A percentile compares a stretch with the other conserved stretches of the same genome.
Evolutionary conservation across 139 green algal genomes (phyloP).

Genomic region (Chlorella sp.): DNA sequence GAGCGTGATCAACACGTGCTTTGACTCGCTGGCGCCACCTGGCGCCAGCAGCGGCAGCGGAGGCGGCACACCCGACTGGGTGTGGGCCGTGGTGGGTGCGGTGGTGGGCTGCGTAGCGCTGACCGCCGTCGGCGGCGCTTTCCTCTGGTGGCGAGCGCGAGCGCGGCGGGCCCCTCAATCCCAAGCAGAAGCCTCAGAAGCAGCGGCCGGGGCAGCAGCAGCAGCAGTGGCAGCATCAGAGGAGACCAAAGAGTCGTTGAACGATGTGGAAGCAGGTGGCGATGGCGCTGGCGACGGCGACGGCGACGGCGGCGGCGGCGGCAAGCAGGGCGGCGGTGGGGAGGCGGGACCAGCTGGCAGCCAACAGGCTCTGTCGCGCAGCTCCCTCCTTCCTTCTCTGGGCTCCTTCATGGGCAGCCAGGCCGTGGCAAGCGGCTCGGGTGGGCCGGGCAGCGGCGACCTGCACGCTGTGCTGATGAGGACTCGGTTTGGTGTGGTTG

Average conservation of each 20-base stretch:
- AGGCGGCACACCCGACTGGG: background rate
- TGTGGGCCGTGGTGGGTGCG: background rate
- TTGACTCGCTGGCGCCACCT: background rate
- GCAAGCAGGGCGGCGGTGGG: background rate
- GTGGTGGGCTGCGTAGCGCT: background rate
- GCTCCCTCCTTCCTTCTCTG: background rate
- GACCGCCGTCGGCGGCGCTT: background rate
- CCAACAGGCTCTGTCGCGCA: background rate
- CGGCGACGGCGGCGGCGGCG: background rate
- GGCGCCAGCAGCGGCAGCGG: background rate
- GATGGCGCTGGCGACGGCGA: background rate
- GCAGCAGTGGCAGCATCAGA: too few species aligned
- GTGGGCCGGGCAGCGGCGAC: background rate
- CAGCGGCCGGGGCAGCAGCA: too few species aligned
- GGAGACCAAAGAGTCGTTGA: too few species aligned
- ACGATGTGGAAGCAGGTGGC: too few species aligned
- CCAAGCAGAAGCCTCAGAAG: too few species aligned
- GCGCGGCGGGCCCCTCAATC: too few species aligned
- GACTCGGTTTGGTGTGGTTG: conserved; percentile 2
- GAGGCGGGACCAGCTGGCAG: too few species aligned
- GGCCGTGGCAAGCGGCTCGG: too few species aligned
- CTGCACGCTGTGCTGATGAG: background rate
- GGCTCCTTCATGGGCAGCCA: background rate
- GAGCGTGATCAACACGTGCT: background rate
- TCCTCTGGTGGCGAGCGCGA: background rate